These are phyloP conservation scores for Monosporascus sp. DNA, from an alignment of 2,329 filamentous ascomycete species.

Conservation along the genomic window DNA sequence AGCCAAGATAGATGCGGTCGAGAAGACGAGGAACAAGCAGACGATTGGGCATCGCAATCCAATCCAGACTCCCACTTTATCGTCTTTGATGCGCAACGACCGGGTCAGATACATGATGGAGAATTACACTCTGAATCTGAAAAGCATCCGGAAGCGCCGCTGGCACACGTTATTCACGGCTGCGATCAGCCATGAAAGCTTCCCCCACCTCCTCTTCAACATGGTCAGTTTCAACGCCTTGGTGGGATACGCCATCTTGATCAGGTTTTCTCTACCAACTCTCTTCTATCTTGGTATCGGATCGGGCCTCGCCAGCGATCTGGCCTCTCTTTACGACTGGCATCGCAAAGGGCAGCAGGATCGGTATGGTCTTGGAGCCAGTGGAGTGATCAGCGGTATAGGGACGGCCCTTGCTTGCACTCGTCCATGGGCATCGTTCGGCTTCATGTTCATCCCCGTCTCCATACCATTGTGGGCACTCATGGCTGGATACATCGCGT, in stretches of 20 bases:
- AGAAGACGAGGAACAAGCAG: background rate
- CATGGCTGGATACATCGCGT: constrained; percentile 10
- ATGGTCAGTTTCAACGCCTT: constrained; percentile 14
- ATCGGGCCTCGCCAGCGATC: constrained; percentile 13
- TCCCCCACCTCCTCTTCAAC: constrained; percentile 15
- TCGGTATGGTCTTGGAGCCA: constrained; percentile 14
- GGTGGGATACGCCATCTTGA: constrained; percentile 4
- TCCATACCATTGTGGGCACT: constrained; percentile 9
- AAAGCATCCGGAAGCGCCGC: constrained; percentile 15
- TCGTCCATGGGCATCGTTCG: constrained; percentile 8
- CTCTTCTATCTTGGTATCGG: constrained; percentile 11
- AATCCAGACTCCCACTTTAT: too few species aligned
- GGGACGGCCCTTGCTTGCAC: constrained; percentile 11
- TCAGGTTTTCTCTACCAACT: constrained; percentile 9
- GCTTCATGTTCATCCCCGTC: constrained; percentile 15
- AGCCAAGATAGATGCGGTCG: background rate
- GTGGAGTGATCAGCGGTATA: constrained; percentile 17
- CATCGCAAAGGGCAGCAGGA: constrained; percentile 3
- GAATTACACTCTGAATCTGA: constrained; percentile 13
- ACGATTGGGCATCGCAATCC: too few species aligned
- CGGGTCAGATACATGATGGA: constrained; percentile 9
- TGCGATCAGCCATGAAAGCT: constrained; percentile 14
- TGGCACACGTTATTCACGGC: constrained; percentile 17
- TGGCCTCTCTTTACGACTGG: constrained; percentile 8
- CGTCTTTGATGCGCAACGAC: background rate